Percentiles rank a stretch among this genome's conserved stretches.
Evolutionary conservation across 1,284 basidiomycete genomes (phyloP).

Genomic region (Ceratobasidium sp.): DNA sequence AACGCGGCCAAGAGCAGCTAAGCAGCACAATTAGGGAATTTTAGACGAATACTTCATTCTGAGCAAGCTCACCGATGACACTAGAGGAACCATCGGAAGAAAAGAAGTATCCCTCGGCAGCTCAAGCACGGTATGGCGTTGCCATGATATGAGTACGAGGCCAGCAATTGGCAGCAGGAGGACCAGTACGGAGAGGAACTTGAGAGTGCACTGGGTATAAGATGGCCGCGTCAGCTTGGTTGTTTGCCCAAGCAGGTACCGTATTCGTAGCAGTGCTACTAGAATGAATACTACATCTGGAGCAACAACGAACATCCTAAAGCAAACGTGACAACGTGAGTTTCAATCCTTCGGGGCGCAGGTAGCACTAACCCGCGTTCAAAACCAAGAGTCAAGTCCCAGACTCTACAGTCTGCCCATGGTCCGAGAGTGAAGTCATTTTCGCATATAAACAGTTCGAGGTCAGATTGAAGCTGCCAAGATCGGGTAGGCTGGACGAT

Average conservation of each 20-base stretch:
- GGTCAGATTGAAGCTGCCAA: not conserved
- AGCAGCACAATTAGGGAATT: not conserved
- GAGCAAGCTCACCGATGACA: not conserved
- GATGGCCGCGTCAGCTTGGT: not conserved
- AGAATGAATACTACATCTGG: conserved; percentile 1
- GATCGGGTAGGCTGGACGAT: not conserved
- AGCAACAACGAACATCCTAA: not conserved
- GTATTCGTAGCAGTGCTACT: not conserved
- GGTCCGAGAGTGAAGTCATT: conserved; percentile 8
- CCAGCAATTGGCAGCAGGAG: not conserved
- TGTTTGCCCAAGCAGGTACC: conserved; percentile 4
- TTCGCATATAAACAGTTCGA: conserved; percentile 1
- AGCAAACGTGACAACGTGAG: not conserved
- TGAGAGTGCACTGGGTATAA: not conserved
- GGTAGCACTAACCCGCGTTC: conserved; percentile 2
- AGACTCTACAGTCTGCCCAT: not conserved
- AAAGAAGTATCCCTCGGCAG: not conserved
- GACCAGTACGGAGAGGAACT: not conserved
- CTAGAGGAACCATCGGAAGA: not conserved
- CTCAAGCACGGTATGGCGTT: not conserved
- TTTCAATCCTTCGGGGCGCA: not conserved
- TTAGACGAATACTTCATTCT: too few species aligned
- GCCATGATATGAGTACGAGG: not conserved
- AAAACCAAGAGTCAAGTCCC: conserved; percentile 20
- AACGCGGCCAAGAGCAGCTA: not conserved